These are phyloP conservation scores for Diaporthe vexans DNA, from an alignment of 2,329 filamentous ascomycete genomes.

Conservation along the genomic window DNA sequence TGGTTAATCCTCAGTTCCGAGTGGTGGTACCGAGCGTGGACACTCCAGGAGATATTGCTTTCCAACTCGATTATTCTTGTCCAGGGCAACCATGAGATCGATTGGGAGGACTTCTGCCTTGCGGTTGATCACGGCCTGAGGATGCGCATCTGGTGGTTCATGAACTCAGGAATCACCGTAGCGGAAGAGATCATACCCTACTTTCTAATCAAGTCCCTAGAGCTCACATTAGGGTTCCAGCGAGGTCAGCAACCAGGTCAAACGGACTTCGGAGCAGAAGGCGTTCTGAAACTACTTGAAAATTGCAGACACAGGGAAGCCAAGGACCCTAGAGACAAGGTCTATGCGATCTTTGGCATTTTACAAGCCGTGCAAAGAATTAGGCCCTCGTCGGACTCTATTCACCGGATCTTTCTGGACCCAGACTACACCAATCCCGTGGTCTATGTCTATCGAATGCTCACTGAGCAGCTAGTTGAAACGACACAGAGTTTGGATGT, in stretches of 20 bases:
- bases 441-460: neutral
- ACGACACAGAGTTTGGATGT: neutral
- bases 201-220: neutral
- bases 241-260: neutral
- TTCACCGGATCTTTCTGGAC: neutral
- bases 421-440: neutral
- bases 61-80: neutral
- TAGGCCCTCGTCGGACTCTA: neutral
- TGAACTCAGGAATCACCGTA: neutral
- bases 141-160: neutral
- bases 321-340: conserved; percentile 9
- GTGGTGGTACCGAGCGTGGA: conserved; percentile 12
- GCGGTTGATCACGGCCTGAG: neutral
- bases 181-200: conserved; percentile 9
- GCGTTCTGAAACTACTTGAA: neutral
- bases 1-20: neutral
- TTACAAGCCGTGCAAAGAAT: neutral
- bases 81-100: neutral
- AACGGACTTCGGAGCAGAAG: conserved; percentile 2
- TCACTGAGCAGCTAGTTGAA: neutral
- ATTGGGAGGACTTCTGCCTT: conserved; percentile 6
- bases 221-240: neutral
- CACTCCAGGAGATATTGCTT: conserved; percentile 18
- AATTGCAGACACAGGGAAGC: neutral
- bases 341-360: conserved; percentile 2